Conservation (phyloP, 768 basidiomycete genomes). For the Kwoniella sp. region DNA sequence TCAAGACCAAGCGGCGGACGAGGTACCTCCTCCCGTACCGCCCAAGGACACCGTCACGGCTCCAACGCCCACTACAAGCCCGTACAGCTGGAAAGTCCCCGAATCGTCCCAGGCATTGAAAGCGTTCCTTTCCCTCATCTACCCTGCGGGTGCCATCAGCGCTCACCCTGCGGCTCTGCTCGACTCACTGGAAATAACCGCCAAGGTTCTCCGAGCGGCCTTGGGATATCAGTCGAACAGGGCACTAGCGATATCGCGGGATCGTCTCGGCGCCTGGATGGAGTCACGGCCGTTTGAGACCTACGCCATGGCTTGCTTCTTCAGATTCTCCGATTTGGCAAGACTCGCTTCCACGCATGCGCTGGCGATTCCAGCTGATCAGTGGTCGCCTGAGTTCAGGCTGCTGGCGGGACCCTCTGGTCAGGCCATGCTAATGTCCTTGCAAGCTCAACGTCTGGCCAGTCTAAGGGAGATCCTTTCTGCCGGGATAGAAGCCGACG, state of each 20-base stretch:
- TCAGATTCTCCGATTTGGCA: conserved; percentile 39
- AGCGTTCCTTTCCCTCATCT: conserved; percentile 41
- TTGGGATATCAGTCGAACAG: conserved; percentile 42
- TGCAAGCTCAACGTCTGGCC: conserved; percentile 15
- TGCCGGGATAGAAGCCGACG: background rate
- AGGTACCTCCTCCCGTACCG: conserved; percentile 23
- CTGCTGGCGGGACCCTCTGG: conserved; percentile 26
- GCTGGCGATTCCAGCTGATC: conserved; percentile 8
- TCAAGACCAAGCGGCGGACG: background rate
- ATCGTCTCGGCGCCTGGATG: conserved; percentile 19
- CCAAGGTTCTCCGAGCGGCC: conserved; percentile 32
- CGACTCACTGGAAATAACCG: conserved; percentile 24
- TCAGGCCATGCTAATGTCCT: conserved; percentile 4
- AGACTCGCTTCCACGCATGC: conserved; percentile 23
- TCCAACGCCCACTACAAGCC: conserved; percentile 37
- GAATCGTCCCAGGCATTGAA: conserved; percentile 30
- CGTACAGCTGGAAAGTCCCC: conserved; percentile 41
- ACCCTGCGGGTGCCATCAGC: conserved; percentile 25
- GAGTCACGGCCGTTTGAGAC: conserved; percentile 17
- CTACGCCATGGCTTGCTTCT: conserved; percentile 36
- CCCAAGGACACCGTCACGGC: conserved; percentile 23
- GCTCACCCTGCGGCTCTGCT: conserved; percentile 4
- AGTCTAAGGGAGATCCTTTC: conserved; percentile 26
- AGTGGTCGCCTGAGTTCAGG: conserved; percentile 23
- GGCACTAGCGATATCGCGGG: conserved; percentile 25